Evolutionary conservation across 768 basidiomycete species (phyloP).

Genomic region (Hericium rajendrae): DNA sequence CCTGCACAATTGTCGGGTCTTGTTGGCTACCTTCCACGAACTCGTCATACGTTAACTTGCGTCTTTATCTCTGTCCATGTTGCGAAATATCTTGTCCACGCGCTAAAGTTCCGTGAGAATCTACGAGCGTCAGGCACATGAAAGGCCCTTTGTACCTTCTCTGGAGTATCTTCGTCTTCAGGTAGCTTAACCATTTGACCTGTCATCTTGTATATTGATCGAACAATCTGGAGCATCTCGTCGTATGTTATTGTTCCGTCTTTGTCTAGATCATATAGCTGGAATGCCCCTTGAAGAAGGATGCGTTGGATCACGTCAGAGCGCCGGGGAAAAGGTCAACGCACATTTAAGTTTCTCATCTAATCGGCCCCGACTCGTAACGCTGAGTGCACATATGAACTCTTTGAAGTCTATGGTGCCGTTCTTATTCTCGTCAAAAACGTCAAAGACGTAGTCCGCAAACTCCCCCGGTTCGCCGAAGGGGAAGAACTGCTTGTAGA

Average conservation of each 20-base stretch:
- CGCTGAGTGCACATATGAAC: constrained; percentile 95
- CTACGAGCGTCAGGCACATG: background rate
- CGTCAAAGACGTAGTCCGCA: constrained; percentile 97
- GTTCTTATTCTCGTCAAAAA: constrained; percentile 91
- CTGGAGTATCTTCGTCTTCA: constrained; percentile 98
- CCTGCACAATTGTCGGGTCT: constrained; percentile 98
- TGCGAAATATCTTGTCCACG: constrained; percentile 96
- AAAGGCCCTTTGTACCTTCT: constrained; percentile 54
- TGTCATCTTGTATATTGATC: constrained; percentile 99
- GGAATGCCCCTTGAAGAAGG: constrained; percentile 83
- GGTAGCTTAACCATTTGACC: constrained; percentile 98
- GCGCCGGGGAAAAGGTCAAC: constrained; percentile 20
- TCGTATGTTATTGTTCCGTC: constrained; percentile 97
- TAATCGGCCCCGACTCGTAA: constrained; percentile 84
- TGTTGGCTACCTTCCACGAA: constrained; percentile 98
- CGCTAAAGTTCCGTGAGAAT: constrained; percentile 42
- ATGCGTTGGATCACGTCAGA: background rate
- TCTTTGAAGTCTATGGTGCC: constrained; percentile 99
- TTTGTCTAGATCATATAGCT: constrained; percentile 97
- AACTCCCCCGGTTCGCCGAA: constrained; percentile 97
- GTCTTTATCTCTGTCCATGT: constrained; percentile 96
- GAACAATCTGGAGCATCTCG: constrained; percentile 98
- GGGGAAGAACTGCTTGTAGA: constrained; percentile 99
- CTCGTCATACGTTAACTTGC: constrained; percentile 89
- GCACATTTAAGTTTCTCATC: constrained; percentile 98